Base-by-base conservation (phyloP, 2,329 filamentous ascomycete species). In the Talaromyces sp. region DNA sequence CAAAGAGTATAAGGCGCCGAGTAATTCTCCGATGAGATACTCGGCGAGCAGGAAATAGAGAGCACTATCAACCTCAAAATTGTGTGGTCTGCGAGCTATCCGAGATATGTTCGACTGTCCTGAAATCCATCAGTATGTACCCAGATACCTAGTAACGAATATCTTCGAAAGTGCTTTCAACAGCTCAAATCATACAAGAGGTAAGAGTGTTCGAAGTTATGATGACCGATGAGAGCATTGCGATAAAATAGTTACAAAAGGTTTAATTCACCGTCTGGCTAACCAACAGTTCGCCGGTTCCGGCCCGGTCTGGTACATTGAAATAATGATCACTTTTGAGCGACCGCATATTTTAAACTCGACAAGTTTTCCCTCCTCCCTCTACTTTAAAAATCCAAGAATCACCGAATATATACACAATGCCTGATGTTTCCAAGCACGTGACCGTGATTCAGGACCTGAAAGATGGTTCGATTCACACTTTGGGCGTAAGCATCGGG, bases 351-450 rank as follows among this genome's bases (percentile, higher is more conserved):
- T 49, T 49, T 16, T 16, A 22, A 14, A 5, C 27, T 27, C 9
- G 3, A 49, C 1, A 49, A 27, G 22, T 16, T 27, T 49, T 27
- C 27, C 27, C 45, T 49, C 22, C 19, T 27, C 22, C 5, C 1
- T 9, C 24, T 24, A 37, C 13, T 13, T 37, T 13, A 8, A 13
- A 37, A 37, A 37, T 37, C 3, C 35, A 1, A 11, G 5, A 37
- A 13, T 37, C 13, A 37, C 27, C 13, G 10, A 47, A 10, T 35
- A 14, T 35, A 13, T 13, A 24, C 9, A 57, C 31, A 37, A 66
- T 63, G 64, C 60, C 64, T 16, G 64, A 66, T 16, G 41, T 66
- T 43, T 66, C 64, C 11, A 63, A 63, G 11, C 47, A 57, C 35
- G 60, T 41, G 27, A 22, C 47, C 19, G 49, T 63, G 45, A 24